phyloP scores from a whole-genome alignment of 225 moss, liverwort and hornwort species.

The Marchantia paleacea region DNA sequence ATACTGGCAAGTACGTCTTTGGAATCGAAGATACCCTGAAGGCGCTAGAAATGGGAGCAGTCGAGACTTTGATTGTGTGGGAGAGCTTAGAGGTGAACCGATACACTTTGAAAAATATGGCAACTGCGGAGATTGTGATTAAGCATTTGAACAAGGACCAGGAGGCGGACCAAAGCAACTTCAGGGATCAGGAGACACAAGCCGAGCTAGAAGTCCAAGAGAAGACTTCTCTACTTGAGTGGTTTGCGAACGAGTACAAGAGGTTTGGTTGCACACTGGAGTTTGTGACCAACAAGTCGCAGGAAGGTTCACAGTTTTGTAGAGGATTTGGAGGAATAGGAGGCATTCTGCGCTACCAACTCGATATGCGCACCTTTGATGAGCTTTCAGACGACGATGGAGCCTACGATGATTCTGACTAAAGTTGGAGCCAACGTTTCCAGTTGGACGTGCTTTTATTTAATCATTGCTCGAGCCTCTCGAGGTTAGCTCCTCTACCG shows the following conservation, averaged over 20 bases:
- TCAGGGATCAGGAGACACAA: constrained; percentile 73
- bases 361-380: constrained; percentile 58
- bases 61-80: constrained; percentile 95
- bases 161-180: constrained; percentile 56
- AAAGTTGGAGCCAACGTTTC: constrained; percentile 14
- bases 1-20: constrained; percentile 93
- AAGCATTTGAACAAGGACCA: constrained; percentile 87
- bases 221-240: constrained; percentile 73
- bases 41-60: constrained; percentile 89
- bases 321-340: constrained; percentile 60
- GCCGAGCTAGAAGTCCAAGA: constrained; percentile 89
- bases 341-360: constrained; percentile 54
- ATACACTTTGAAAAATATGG: constrained; percentile 72
- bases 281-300: constrained; percentile 90
- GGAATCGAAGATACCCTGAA: constrained; percentile 88
- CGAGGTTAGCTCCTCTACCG: constrained; percentile 22
- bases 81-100: constrained; percentile 90
- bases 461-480: not conserved
- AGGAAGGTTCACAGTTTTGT: constrained; percentile 61
- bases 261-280: constrained; percentile 86
- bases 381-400: constrained; percentile 52
- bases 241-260: constrained; percentile 98
- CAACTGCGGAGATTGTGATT: constrained; percentile 58
- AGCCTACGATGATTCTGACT: constrained; percentile 42
- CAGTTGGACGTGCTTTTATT: not conserved